These are phyloP conservation scores for Fusarium camptoceras DNA, from an alignment of 2,329 filamentous ascomycete species.

Conservation along the genomic window DNA sequence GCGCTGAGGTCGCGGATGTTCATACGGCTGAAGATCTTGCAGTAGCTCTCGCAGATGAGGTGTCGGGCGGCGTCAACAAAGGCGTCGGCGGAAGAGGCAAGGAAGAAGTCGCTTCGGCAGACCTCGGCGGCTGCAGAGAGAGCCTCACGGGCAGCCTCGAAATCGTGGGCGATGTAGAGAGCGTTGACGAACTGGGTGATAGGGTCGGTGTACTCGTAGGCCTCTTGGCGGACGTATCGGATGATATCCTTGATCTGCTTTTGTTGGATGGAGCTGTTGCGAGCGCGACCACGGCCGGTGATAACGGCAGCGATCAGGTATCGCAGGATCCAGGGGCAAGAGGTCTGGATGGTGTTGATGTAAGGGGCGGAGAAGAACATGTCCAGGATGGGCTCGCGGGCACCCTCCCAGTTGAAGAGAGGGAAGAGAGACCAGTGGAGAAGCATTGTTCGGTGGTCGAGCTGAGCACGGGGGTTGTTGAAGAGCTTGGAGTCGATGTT, in stretches of 20 bases:
- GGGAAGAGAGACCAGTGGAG: constrained; percentile 99
- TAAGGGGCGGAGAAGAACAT: constrained; percentile 96
- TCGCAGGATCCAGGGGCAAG: constrained; percentile 94
- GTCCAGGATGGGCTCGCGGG: constrained; percentile 90
- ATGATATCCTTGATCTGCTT: constrained; percentile 99
- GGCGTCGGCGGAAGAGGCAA: constrained; percentile 82
- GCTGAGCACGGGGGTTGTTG: constrained; percentile 94
- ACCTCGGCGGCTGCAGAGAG: constrained; percentile 90
- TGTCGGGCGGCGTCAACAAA: constrained; percentile 96
- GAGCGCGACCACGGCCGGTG: constrained; percentile 83
- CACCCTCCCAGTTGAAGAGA: constrained; percentile 96
- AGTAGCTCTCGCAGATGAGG: constrained; percentile 98
- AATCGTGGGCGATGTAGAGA: constrained; percentile 86
- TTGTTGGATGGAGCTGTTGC: constrained; percentile 90
- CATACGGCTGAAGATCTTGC: constrained; percentile 99
- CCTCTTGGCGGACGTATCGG: constrained; percentile 94
- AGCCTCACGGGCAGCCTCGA: constrained; percentile 93
- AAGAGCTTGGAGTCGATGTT: constrained; percentile 94
- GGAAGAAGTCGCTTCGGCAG: constrained; percentile 94
- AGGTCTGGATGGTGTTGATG: constrained; percentile 99
- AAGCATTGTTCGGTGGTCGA: constrained; percentile 96
- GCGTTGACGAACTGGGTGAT: constrained; percentile 97
- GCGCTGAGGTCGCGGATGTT: constrained; percentile 97
- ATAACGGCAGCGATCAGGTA: constrained; percentile 96
- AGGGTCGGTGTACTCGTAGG: constrained; percentile 96